Evolutionary conservation across 768 basidiomycete species (phyloP).

Genomic region (Suillus spraguei): DNA sequence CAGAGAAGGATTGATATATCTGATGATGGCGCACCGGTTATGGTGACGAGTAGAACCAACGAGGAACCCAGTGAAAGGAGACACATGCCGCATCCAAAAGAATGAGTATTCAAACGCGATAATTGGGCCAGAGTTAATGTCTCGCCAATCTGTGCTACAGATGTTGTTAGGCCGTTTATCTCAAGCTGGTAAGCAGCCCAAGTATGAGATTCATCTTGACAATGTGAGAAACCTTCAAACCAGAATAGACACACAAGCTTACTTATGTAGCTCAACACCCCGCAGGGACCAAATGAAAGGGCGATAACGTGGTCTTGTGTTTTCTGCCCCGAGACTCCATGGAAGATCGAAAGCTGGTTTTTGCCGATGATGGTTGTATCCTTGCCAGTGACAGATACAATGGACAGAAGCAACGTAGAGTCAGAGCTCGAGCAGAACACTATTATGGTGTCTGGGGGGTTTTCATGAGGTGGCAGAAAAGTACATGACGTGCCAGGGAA

Average conservation of each 20-base stretch:
- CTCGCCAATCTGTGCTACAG: constrained; percentile 23
- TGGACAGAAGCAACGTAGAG: constrained; percentile 23
- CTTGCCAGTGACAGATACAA: constrained; percentile 20
- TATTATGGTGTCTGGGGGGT: constrained; percentile 16
- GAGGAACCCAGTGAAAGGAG: constrained; percentile 57
- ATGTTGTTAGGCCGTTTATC: constrained; percentile 27
- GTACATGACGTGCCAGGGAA: constrained; percentile 31
- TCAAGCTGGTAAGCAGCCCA: constrained; percentile 44
- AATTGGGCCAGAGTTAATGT: constrained; percentile 26
- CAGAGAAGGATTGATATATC: constrained; percentile 62
- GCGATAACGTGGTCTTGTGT: constrained; percentile 10
- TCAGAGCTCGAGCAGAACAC: constrained; percentile 27
- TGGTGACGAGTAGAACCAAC: constrained; percentile 55
- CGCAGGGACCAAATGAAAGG: constrained; percentile 43
- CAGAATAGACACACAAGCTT: constrained; percentile 21
- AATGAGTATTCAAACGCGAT: constrained; percentile 21
- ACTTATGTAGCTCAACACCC: constrained; percentile 55
- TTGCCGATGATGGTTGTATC: neutral
- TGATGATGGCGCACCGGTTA: constrained; percentile 31
- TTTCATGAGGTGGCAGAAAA: constrained; percentile 25
- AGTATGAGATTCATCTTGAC: constrained; percentile 44
- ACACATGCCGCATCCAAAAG: constrained; percentile 29
- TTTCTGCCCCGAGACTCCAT: constrained; percentile 3
- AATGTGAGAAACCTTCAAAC: neutral
- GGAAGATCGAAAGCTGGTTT: constrained; percentile 1